Evolutionary conservation across 179 eudicot species (phyloP).

Genomic region (Vitellaria paradoxa): DNA sequence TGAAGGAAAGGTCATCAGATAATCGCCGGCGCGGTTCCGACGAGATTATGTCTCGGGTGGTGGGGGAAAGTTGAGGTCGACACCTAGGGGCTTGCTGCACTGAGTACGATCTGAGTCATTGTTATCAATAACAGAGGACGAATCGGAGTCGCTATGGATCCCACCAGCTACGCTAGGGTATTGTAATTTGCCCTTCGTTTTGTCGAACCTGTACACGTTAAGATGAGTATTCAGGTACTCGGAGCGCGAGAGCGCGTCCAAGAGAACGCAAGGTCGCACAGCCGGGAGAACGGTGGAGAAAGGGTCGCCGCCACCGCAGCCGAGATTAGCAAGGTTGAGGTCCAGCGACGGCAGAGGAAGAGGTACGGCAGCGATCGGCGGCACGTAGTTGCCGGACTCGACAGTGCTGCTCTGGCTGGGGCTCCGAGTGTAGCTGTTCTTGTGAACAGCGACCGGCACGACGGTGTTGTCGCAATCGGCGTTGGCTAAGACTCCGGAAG

Average conservation of each 20-base stretch:
- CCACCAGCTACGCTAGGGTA: neutral
- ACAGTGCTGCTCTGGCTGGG: slow-evolving; percentile 66
- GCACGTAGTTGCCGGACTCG: slow-evolving; percentile 37
- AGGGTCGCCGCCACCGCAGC: too few species aligned
- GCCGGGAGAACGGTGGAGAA: too few species aligned
- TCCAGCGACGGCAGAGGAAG: slow-evolving; percentile 32
- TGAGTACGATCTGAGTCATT: neutral
- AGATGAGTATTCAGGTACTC: too few species aligned
- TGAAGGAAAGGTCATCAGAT: too few species aligned
- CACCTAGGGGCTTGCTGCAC: neutral
- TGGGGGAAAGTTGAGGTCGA: neutral
- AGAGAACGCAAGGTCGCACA: too few species aligned
- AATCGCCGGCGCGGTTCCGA: neutral
- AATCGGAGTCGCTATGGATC: neutral
- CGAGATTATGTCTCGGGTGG: neutral
- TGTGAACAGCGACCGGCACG: neutral
- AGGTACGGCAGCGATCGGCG: slow-evolving; percentile 12
- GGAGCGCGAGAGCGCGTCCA: too few species aligned
- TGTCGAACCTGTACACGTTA: too few species aligned
- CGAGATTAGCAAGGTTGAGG: slow-evolving; percentile 31
- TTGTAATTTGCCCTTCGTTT: too few species aligned
- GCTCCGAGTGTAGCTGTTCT: slow-evolving; percentile 18
- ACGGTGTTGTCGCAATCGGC: too few species aligned
- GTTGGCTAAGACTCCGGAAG: neutral
- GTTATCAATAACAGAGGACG: neutral